Conservation (phyloP, 2,329 filamentous ascomycete species). For the Curvularia eragrostidis region DNA sequence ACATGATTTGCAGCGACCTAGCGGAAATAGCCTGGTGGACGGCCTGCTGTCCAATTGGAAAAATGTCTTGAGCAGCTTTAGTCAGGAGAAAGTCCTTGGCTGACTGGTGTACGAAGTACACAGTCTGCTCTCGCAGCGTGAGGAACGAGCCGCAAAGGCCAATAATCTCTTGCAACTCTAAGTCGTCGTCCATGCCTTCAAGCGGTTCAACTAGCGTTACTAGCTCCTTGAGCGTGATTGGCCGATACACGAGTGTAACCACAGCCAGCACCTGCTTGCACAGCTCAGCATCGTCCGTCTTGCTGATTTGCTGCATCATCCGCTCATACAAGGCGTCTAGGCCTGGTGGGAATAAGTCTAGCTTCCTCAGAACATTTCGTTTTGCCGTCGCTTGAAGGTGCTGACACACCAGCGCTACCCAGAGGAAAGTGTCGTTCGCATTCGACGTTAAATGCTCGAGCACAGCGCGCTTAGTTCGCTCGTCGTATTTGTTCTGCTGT, state of each 20-base stretch:
- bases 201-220: constrained; percentile 24
- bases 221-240: constrained; percentile 50
- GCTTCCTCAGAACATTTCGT: constrained; percentile 20
- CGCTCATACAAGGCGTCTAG: constrained; percentile 50
- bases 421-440: too few relatives aligned
- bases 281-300: constrained; percentile 34
- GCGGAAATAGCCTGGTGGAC: not conserved
- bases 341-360: constrained; percentile 45
- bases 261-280: constrained; percentile 50
- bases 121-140: constrained; percentile 1
- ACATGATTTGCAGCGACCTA: not conserved
- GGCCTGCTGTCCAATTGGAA: constrained; percentile 15
- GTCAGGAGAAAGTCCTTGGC: constrained; percentile 49
- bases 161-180: constrained; percentile 33
- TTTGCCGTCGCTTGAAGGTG: constrained; percentile 34
- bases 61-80: not conserved
- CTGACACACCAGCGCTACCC: constrained; percentile 43
- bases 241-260: constrained; percentile 44
- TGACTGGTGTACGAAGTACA: constrained; percentile 1
- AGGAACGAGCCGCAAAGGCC: constrained; percentile 48
- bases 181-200: constrained; percentile 2
- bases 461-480: constrained; percentile 37
- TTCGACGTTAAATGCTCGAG: constrained; percentile 37
- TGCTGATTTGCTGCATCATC: constrained; percentile 49
- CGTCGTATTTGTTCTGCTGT: constrained; percentile 41